Evolutionary conservation across 139 green algal species (phyloP).

Genomic region (Ettlia oleoabundans): DNA sequence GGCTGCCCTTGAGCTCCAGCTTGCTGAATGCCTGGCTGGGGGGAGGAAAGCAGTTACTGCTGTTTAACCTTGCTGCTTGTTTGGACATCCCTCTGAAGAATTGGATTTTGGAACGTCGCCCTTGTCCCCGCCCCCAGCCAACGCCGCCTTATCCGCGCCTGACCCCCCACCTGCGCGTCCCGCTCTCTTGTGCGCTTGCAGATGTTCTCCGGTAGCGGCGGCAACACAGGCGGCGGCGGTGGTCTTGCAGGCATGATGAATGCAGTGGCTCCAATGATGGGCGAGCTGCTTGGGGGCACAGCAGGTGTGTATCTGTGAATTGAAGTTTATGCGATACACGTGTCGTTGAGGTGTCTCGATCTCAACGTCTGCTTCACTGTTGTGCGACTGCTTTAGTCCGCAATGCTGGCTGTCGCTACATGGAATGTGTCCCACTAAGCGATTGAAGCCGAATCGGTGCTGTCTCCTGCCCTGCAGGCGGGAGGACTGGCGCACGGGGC

Average conservation of each 20-base stretch:
- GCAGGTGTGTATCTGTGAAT: too few relatives aligned
- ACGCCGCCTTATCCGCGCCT: not conserved
- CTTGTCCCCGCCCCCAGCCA: not conserved
- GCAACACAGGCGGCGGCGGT: not conserved
- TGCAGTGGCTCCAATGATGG: constrained; percentile 28
- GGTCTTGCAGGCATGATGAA: constrained; percentile 30
- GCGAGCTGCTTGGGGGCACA: constrained; percentile 17
- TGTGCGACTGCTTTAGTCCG: too few relatives aligned
- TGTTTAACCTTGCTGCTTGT: not conserved
- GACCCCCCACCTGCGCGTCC: not conserved
- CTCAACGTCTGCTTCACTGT: too few relatives aligned
- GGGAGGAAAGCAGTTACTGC: too few relatives aligned
- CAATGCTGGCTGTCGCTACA: too few relatives aligned
- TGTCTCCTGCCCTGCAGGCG: too few relatives aligned
- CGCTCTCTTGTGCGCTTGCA: not conserved
- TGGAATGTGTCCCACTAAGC: not conserved
- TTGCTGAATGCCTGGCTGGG: too few relatives aligned
- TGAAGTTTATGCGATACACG: too few relatives aligned
- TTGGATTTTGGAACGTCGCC: too few relatives aligned
- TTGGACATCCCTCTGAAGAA: not conserved
- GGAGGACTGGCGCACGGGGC: not conserved
- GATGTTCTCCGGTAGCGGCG: constrained; percentile 23
- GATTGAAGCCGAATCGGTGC: not conserved
- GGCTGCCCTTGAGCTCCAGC: not conserved
- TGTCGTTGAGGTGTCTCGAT: too few relatives aligned